Percentiles rank a stretch among this genome's conserved stretches.
Conservation (phyloP, 768 basidiomycete species). For the Mycena indigotica region DNA sequence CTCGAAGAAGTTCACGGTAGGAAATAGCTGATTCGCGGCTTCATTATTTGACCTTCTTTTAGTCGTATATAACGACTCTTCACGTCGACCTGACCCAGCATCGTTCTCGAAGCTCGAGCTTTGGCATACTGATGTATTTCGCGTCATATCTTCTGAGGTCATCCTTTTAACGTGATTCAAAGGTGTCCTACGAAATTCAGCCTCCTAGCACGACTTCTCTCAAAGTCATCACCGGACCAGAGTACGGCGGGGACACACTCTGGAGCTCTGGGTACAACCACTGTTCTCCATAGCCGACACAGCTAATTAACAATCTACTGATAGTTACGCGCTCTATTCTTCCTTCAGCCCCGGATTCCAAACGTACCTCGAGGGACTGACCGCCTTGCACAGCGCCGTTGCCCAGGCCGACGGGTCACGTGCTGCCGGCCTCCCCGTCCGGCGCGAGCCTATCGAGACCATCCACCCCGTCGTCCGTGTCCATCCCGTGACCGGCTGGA, state of each 20-base stretch:
- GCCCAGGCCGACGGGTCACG: conserved; percentile 77
- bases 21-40: conserved; percentile 22
- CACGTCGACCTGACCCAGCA: conserved; percentile 59
- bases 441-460: conserved; percentile 67
- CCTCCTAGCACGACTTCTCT: conserved; percentile 82
- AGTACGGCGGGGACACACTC: conserved; percentile 76
- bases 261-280: conserved; percentile 70
- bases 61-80: conserved; percentile 75
- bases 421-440: conserved; percentile 68
- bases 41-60: conserved; percentile 1
- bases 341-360: conserved; percentile 76
- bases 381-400: conserved; percentile 74
- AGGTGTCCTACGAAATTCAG: conserved; percentile 77
- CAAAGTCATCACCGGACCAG: conserved; percentile 69
- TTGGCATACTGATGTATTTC: conserved; percentile 75
- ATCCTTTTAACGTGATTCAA: background rate
- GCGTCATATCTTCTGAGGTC: background rate
- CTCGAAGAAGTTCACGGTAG: conserved; percentile 76
- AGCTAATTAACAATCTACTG: background rate
- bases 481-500: conserved; percentile 83
- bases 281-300: background rate
- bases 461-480: conserved; percentile 83
- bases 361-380: conserved; percentile 72
- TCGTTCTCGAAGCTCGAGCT: conserved; percentile 76
- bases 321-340: conserved; percentile 81